phyloP scores from a whole-genome alignment of 768 basidiomycete species.

The Calocybe indica region DNA sequence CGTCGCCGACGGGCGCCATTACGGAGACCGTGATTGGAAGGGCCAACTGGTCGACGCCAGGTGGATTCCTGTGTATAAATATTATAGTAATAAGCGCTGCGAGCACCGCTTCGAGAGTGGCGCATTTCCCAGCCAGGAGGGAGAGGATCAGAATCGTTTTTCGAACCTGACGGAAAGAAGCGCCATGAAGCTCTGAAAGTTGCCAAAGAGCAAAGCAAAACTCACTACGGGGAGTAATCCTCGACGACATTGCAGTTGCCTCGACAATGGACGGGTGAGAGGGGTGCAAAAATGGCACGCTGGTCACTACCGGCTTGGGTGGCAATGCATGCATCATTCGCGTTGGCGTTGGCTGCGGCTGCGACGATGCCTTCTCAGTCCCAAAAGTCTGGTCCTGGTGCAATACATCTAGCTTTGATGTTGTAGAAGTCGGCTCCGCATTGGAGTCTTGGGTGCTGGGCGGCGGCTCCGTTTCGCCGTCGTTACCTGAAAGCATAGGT shows the following conservation, averaged over 20 bases:
- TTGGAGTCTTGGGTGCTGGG: not conserved
- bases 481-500: not conserved
- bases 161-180: slow-evolving; percentile 15
- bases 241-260: slow-evolving; percentile 55
- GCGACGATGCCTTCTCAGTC: slow-evolving; percentile 11
- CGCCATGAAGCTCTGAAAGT: slow-evolving; percentile 20
- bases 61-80: slow-evolving; percentile 47
- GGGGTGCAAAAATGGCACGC: slow-evolving; percentile 45
- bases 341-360: slow-evolving; percentile 19
- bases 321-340: slow-evolving; percentile 63
- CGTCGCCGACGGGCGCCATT: slow-evolving; percentile 18
- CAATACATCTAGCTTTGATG: not conserved
- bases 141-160: slow-evolving; percentile 26
- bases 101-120: slow-evolving; percentile 39
- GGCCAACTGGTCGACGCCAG: slow-evolving; percentile 41
- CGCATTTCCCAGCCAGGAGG: slow-evolving; percentile 61
- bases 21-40: slow-evolving; percentile 7
- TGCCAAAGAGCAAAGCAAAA: not conserved
- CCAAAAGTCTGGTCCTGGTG: slow-evolving; percentile 13
- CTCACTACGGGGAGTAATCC: slow-evolving; percentile 35
- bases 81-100: slow-evolving; percentile 54
- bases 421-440: not conserved
- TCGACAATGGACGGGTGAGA: slow-evolving; percentile 55
- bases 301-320: slow-evolving; percentile 54
- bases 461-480: not conserved